Percentiles rank a stretch among this genome's conserved stretches.
These are phyloP conservation scores for Caloboletus firmus DNA, from an alignment of 1,284 basidiomycete species.

Conservation along the genomic window DNA sequence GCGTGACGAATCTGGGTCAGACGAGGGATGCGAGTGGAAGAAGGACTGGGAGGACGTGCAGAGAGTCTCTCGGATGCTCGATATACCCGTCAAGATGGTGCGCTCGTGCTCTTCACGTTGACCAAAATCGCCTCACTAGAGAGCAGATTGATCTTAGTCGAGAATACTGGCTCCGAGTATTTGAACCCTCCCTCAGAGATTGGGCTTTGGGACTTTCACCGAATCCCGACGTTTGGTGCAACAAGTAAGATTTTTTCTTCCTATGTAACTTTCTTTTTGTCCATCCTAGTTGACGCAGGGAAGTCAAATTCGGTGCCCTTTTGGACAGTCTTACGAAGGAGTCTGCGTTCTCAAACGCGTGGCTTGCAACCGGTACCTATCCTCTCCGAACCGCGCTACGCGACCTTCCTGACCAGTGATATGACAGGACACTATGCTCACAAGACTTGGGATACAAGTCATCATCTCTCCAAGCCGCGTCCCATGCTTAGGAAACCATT, in stretches of 20 bases:
- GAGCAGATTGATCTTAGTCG: slow-evolving; percentile 75
- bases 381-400: not conserved
- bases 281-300: slow-evolving; percentile 44
- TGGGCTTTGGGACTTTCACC: slow-evolving; percentile 85
- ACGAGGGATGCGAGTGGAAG: slow-evolving; percentile 91
- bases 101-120: slow-evolving; percentile 17
- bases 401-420: not conserved
- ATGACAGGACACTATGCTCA: slow-evolving; percentile 85
- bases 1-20: slow-evolving; percentile 66
- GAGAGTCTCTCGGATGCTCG: slow-evolving; percentile 69
- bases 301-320: slow-evolving; percentile 93
- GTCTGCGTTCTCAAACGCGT: slow-evolving; percentile 39
- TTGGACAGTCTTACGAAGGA: slow-evolving; percentile 57
- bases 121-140: slow-evolving; percentile 6
- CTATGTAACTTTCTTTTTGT: not conserved
- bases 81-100: slow-evolving; percentile 69
- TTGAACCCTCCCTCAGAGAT: slow-evolving; percentile 74
- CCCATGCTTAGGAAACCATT: slow-evolving; percentile 65
- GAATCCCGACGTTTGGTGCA: slow-evolving; percentile 95
- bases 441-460: slow-evolving; percentile 48
- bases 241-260: slow-evolving; percentile 51
- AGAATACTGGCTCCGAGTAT: slow-evolving; percentile 89
- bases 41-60: slow-evolving; percentile 93
- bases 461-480: slow-evolving; percentile 32
- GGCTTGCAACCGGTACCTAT: slow-evolving; percentile 78